Base-by-base conservation (phyloP, 371 early-diverging fungal genomes). In the Phascolomyces articulosus region DNA sequence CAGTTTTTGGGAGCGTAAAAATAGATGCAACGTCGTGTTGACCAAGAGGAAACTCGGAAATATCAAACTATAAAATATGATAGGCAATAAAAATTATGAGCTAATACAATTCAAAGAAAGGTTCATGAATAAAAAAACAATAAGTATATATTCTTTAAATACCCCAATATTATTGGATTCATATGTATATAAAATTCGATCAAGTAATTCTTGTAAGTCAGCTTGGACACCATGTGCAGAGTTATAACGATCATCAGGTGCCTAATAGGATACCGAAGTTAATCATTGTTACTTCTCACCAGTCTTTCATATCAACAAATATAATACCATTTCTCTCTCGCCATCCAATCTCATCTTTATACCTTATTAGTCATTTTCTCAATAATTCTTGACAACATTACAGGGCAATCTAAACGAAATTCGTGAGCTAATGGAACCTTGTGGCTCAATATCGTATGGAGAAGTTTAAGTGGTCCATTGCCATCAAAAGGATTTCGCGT, bases 341-440 rank as follows among this genome's bases (percentile, higher is more conserved):
- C 34, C 2, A 9, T 34, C 11, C 11, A 34, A 9, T 34, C 11
- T 11, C 2, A 2, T 16, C 16, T 27, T 20, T 21, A 20, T 69
- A 82, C 86, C 76, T 86, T 86, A 55, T 70, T 71, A 9, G 84
- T 85, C 85, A 86, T 83, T 64, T 83, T 86, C 57, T 81, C 79
- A 27, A 86, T 72, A 44, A 86, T 86, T 2, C 62, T 59, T 24
- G 79, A 75, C 9, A 86, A 59, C 1, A 86, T 64, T n/a, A 75
- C 72, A 2, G 87, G 84, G 55, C 85, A 75, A 55, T 85, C 79
- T 20, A 82, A 68, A 18, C 81, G 78, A 6, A 79, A 74, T 40
- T 79, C 72, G 34, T 78, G 67, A 28, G 85, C 68, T 8, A 75
- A 64, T 0, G 81, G 77, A 9, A 86, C 63, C 41, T 79, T 84